These are phyloP conservation scores for Carex kokanica DNA, from an alignment of 176 grass and related monocot genomes.

Conservation along the genomic window DNA sequence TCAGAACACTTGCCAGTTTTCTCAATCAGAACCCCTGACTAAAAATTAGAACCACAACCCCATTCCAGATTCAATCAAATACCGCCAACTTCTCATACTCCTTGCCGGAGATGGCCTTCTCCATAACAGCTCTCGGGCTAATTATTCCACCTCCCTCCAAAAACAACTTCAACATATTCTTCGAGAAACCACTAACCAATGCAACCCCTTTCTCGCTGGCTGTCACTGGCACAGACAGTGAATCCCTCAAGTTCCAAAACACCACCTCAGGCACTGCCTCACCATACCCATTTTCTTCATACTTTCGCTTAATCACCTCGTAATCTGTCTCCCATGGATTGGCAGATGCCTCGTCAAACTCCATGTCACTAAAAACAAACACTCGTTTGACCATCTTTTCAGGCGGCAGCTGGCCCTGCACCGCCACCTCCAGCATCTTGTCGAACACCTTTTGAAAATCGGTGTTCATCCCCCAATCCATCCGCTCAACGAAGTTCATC, in stretches of 20 bases:
- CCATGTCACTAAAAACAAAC: constrained; percentile 93
- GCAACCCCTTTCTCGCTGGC: constrained; percentile 57
- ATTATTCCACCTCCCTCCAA: constrained; percentile 34
- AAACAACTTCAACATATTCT: constrained; percentile 77
- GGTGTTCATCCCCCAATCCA: constrained; percentile 64
- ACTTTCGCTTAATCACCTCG: constrained; percentile 66
- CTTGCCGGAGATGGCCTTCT: constrained; percentile 46
- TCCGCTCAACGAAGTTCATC: constrained; percentile 18
- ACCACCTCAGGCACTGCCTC: constrained; percentile 58
- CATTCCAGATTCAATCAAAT: constrained; percentile 35
- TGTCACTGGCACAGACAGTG: constrained; percentile 43
- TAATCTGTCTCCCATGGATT: constrained; percentile 73
- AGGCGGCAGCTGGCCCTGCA: constrained; percentile 23
- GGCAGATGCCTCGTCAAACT: constrained; percentile 64
- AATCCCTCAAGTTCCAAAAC: constrained; percentile 77
- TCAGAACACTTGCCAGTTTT: neutral
- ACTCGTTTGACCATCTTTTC: constrained; percentile 59
- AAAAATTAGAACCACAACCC: neutral
- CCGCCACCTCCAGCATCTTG: constrained; percentile 46
- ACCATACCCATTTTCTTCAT: constrained; percentile 48
- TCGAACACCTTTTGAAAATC: constrained; percentile 79
- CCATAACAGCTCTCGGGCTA: constrained; percentile 48
- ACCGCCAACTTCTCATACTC: constrained; percentile 54
- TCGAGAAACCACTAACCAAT: constrained; percentile 73
- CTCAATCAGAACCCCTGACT: neutral